Conservation (phyloP, 2,329 filamentous ascomycete genomes). For the Taxawa tesnikishii region DNA sequence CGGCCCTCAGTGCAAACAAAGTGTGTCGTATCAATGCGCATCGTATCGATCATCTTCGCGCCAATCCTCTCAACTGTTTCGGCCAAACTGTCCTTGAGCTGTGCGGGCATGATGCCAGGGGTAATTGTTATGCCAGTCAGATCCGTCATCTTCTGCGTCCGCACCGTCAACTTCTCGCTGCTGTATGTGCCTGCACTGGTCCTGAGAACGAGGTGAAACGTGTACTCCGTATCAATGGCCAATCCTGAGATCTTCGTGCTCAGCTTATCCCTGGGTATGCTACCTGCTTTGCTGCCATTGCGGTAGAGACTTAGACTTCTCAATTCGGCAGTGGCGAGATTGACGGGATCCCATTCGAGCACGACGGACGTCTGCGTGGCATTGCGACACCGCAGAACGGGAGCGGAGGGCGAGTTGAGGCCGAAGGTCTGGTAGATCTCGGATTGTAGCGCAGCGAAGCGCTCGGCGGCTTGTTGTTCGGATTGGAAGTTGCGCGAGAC, state of each 20-base stretch:
- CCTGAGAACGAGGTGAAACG: constrained; percentile 81
- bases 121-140: constrained; percentile 91
- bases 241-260: constrained; percentile 95
- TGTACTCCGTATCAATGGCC: constrained; percentile 93
- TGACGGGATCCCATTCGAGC: constrained; percentile 93
- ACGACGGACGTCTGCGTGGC: constrained; percentile 97
- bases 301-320: constrained; percentile 83
- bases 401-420: constrained; percentile 60
- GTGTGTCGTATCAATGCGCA: constrained; percentile 95
- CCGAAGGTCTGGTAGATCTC: constrained; percentile 83
- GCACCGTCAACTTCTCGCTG: constrained; percentile 72
- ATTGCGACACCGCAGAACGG: constrained; percentile 82
- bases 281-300: constrained; percentile 93
- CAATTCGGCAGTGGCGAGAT: constrained; percentile 82
- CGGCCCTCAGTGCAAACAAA: constrained; percentile 93
- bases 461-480: constrained; percentile 59
- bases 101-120: constrained; percentile 67
- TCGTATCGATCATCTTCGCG: constrained; percentile 77
- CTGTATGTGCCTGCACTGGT: constrained; percentile 81
- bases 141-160: constrained; percentile 98
- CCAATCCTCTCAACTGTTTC: constrained; percentile 77
- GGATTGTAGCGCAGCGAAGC: constrained; percentile 77
- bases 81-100: constrained; percentile 59
- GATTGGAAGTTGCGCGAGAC: constrained; percentile 76
- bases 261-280: constrained; percentile 81